Conservation (phyloP, 768 basidiomycete species). For the Boletus subcaerulescens region DNA sequence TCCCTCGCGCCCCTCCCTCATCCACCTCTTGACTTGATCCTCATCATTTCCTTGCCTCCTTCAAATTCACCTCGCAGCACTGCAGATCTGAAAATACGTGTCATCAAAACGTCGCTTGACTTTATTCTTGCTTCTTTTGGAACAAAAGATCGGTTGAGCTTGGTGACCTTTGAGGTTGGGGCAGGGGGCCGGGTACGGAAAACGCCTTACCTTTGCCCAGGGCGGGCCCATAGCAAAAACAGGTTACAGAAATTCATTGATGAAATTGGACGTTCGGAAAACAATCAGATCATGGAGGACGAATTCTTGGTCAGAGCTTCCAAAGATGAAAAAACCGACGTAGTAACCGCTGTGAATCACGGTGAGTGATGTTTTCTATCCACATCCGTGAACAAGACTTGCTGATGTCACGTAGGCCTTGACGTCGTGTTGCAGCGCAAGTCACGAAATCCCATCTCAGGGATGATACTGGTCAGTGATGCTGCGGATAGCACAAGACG, state of each 20-base stretch:
- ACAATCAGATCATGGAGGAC: constrained; percentile 51
- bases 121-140: constrained; percentile 80
- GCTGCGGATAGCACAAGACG: constrained; percentile 88
- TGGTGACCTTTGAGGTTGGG: constrained; percentile 94
- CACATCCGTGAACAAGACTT: background rate
- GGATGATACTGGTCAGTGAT: constrained; percentile 92
- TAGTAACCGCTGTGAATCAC: constrained; percentile 97
- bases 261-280: constrained; percentile 48
- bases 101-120: constrained; percentile 85
- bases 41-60: constrained; percentile 85
- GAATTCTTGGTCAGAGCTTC: constrained; percentile 66
- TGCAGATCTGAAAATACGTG: constrained; percentile 80
- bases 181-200: constrained; percentile 77
- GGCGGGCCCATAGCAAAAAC: constrained; percentile 63
- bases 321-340: constrained; percentile 93
- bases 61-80: constrained; percentile 69
- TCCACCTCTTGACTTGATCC: constrained; percentile 87
- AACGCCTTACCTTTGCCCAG: constrained; percentile 86
- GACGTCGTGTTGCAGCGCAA: constrained; percentile 96
- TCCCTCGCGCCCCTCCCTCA: constrained; percentile 80
- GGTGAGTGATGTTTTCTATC: constrained; percentile 41
- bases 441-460: constrained; percentile 83
- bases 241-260: constrained; percentile 79
- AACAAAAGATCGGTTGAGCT: constrained; percentile 73
- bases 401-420: constrained; percentile 49